Evolutionary conservation across 2,329 filamentous ascomycete species (phyloP), one percentile per base, ranked within the genome.

Genomic region (Fusarium hostae): DNA sequence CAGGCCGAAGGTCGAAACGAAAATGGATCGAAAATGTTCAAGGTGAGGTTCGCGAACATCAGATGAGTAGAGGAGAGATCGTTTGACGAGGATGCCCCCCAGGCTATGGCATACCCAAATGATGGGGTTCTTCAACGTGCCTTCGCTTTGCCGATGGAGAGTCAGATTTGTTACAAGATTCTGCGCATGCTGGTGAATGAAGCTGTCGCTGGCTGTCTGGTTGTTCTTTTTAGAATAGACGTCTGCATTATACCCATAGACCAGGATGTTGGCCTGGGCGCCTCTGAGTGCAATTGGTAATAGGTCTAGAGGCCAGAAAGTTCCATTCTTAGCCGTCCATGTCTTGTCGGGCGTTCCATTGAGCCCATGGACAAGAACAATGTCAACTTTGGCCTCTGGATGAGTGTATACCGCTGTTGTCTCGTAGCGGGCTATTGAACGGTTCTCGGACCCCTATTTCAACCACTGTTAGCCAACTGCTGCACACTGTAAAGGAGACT

Each of bases 21-120:
- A 94, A 57, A 94, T 88, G 15, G 90, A 91, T 24, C 91, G 87
- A 39, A 89, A 85, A 60, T 91, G 86, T 66, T 92, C 88, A 40
- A 90, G 87, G 72, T 89, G 86, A 61, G 87, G 85, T 43, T 85
- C 86, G 11, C 84, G 85, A 16, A 92, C 78, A 74, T 89, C 90
- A 71, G 88, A 87, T 48, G 90, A 91, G 77, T 92, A 90, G 54
- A 92, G 85, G 51, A 94, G 81, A 3, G 91, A 90, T 50, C 90
- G 85, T 79, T 94, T 94, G 56, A 92, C 86, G 4, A 94, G 82
- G 65, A 94, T 88, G 10, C 92, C 92, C 7, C 92, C 92, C 4
- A 94, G 83, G 57, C 91, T 92, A 79, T 94, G 92, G 55, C 88
- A 91, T 39, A 94, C 88, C 84, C 92, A 95, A 67, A 95, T 90